Base-by-base conservation (phyloP, 129 eudicot species). In the Escallonia herrerae region DNA sequence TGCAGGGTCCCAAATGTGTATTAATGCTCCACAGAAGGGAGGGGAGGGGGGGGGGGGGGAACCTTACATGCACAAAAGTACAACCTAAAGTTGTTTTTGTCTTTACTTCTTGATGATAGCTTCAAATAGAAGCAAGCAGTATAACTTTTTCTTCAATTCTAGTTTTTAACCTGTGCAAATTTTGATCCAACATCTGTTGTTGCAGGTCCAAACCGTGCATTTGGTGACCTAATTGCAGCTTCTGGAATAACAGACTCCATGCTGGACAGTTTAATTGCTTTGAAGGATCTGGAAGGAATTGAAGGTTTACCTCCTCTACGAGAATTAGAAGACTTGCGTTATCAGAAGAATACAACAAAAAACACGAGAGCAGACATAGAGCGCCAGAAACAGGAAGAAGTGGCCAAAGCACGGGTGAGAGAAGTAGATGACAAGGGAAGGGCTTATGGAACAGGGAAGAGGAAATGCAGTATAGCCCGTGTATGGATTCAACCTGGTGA, bases 391-490 rank as follows among this genome's bases (percentile, higher is more conserved):
- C 97, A 82, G 71, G 95, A 84, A 76, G 93, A 84, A 71, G 74
- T 81, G 55, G 86, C 90, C 22, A 84, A 78, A 55, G 76, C 87
- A 64, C 81, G 95, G 12, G 97, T 90, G 55, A 79, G 86, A 72
- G 65, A 80, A 67, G 94, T 91, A 7, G 97, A 87, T 62, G 69
- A 51, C 8, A 80, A 84, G 71, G 95, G 97, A 74, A 84, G 95
- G 81, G 95, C 97, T 79, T 91, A 91, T 72, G 97, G 95, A 14
- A 87, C 95, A 6, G 97, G 97, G 64, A 87, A 67, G 77, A 80
- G 97, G 77, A 91, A 91, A 75, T 91, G 97, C 72, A 87, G 97
- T 60, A 82, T 91, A 63, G 97, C 97, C 15, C 94, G 95, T 68
- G 97, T 91, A 4, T 91, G 97, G 95, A 71, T 91, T 76, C 79